Evolutionary conservation across 2,329 filamentous ascomycete genomes (phyloP), one percentile per base, ranked within the genome.

Genomic region (Colletotrichum shisoi): DNA sequence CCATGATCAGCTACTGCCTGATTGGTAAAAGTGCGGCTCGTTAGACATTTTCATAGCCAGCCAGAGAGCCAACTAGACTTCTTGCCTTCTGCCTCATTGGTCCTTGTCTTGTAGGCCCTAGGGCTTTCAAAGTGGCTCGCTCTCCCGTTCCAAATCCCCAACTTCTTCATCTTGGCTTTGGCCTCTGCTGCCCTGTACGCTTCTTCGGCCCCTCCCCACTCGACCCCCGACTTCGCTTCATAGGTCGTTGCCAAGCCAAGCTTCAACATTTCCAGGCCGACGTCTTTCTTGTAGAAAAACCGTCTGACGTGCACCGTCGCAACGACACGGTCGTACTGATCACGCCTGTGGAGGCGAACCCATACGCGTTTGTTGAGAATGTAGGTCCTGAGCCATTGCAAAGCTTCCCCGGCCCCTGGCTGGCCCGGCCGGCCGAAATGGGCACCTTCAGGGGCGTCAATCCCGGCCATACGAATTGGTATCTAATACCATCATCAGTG

Each of bases 301-400:
- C 83, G 85, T 54, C 92, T 86, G 39, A 94, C 87, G 73, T 87
- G 92, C 0, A 94, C 94, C 0, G 92, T 95, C 17, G 90, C 93
- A 1, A 99, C 93, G 6, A 96, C 88, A 52, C 95, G 89, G 71
- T 94, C 91, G 77, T 98, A 99, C 76, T 98, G 95, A 76, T 99
- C 96, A 60, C 89, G 87, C 67, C 88, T 89, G 79, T 94, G 92
- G 58, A 97, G 85, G 73, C 91, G 89, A n/a, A 88, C 91, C 64
- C 94, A 89, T 62, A 99, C 91, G 63, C 89, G 88, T 40, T 87
- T 87, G 67, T 90, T 84, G 24, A 88, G 80, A 11, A 98, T 82
- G 76, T 93, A 92, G 5, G 80, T 79, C 17, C 85, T 88, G n/a
- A 99, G 85, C 89, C 92, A 98, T 19, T 86, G 80, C 59, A 94